Percentiles rank a stretch among this genome's conserved stretches.
phyloP scores from a whole-genome alignment of 306 rosid genomes.

The Quercus robur region DNA sequence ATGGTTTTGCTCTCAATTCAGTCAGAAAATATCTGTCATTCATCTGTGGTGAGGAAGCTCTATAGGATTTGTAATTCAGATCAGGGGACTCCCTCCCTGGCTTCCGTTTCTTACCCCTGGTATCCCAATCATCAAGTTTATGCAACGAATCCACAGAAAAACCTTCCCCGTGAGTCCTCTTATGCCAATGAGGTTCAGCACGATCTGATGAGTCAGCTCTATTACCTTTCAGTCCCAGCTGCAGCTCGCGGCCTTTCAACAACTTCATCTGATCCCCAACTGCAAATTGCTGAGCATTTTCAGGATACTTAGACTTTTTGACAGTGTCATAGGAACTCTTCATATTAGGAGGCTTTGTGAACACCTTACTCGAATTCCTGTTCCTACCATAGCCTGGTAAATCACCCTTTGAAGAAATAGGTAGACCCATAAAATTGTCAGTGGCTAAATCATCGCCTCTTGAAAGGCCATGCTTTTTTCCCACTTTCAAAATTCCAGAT shows the following conservation, averaged over 20 bases:
- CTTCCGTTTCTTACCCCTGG: slow-evolving; percentile 69
- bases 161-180: slow-evolving; percentile 47
- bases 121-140: slow-evolving; percentile 58
- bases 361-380: slow-evolving; percentile 36
- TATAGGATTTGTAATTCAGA: slow-evolving; percentile 50
- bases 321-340: slow-evolving; percentile 47
- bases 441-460: slow-evolving; percentile 51
- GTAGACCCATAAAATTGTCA: slow-evolving; percentile 48
- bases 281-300: slow-evolving; percentile 49
- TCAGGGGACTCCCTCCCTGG: slow-evolving; percentile 70
- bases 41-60: slow-evolving; percentile 73
- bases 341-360: slow-evolving; percentile 52
- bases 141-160: slow-evolving; percentile 51
- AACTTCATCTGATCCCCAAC: slow-evolving; percentile 51
- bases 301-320: slow-evolving; percentile 55
- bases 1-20: slow-evolving; percentile 56
- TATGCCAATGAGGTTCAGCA: slow-evolving; percentile 39
- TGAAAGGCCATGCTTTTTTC: slow-evolving; percentile 53
- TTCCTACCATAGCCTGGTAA: slow-evolving; percentile 46
- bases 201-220: slow-evolving; percentile 45
- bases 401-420: slow-evolving; percentile 63
- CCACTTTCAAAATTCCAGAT: slow-evolving; percentile 47
- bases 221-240: slow-evolving; percentile 34
- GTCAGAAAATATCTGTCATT: slow-evolving; percentile 53
- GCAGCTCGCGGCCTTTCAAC: slow-evolving; percentile 42